phyloP scores from a whole-genome alignment of 441 rosid genomes.

The Bruguiera hainesii region DNA sequence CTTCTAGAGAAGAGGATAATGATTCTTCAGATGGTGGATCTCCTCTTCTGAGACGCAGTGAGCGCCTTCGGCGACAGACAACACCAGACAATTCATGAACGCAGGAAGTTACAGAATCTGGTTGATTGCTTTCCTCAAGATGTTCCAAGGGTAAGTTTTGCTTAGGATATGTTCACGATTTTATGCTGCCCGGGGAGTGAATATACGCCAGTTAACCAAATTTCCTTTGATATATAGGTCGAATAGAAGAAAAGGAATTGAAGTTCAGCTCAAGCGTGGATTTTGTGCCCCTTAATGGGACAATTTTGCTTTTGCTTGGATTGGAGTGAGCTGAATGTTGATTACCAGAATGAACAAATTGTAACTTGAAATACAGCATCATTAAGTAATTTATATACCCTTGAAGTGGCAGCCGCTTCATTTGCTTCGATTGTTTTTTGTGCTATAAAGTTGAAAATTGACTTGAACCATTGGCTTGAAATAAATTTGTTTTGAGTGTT shows the following conservation, averaged over 20 bases:
- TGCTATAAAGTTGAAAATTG: conserved; percentile 1
- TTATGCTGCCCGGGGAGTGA: no score
- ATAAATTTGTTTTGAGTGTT: conserved; percentile 14
- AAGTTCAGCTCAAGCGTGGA: conserved; percentile 4
- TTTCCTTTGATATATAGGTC: conserved; percentile 12
- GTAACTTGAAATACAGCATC: conserved; percentile 22
- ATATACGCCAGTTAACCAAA: background rate
- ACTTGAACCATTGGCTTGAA: conserved; percentile 9
- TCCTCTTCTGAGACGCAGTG: conserved; percentile 39
- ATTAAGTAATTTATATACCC: conserved; percentile 16
- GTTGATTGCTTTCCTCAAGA: conserved; percentile 9
- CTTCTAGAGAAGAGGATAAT: conserved; percentile 62
- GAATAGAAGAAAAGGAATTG: conserved; percentile 10
- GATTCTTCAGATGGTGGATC: conserved; percentile 59
- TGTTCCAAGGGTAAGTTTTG: conserved; percentile 25
- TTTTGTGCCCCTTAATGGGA: conserved; percentile 10
- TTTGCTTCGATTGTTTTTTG: background rate
- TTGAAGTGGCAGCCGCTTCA: conserved; percentile 3
- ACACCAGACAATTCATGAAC: conserved; percentile 45
- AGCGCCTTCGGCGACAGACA: conserved; percentile 36
- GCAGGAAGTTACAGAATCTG: conserved; percentile 5
- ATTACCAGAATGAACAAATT: conserved; percentile 16
- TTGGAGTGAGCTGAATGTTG: conserved; percentile 21
- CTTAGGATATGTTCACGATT: no score
- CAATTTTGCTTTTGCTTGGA: conserved; percentile 5